phyloP scores from a whole-genome alignment of 257 asterid genomes.

The Apocynum venetum region DNA sequence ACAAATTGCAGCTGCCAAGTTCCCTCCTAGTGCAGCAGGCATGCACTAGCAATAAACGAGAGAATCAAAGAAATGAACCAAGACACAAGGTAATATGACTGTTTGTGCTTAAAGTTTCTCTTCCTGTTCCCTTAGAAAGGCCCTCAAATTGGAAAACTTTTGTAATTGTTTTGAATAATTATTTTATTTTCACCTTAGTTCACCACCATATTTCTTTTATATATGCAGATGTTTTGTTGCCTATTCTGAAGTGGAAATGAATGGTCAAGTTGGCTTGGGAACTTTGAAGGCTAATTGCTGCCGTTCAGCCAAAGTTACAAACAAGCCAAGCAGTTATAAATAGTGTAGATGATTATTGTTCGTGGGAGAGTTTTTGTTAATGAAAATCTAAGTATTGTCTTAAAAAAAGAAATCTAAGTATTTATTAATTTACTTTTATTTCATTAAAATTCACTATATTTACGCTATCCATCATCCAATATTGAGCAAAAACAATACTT shows the following conservation, averaged over 20 bases:
- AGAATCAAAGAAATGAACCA: constrained; percentile 23
- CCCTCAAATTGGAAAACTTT: not conserved
- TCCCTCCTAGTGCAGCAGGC: constrained; percentile 43
- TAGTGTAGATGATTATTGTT: too few species aligned
- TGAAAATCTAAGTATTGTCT: too few species aligned
- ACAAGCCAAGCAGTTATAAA: not conserved
- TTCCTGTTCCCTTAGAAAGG: not conserved
- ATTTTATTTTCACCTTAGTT: not conserved
- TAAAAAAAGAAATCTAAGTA: too few species aligned
- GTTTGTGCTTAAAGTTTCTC: too few species aligned
- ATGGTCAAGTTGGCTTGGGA: not conserved
- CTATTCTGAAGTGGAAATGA: constrained; percentile 41
- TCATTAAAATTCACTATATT: too few species aligned
- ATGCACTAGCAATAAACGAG: constrained; percentile 18
- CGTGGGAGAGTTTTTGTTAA: too few species aligned
- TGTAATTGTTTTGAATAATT: not conserved
- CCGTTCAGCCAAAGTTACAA: not conserved
- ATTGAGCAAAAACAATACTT: too few species aligned
- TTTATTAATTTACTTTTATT: too few species aligned
- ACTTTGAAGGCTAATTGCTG: not conserved
- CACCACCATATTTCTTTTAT: not conserved
- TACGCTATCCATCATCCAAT: too few species aligned
- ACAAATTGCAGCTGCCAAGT: constrained; percentile 52
- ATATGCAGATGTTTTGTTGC: constrained; percentile 59
- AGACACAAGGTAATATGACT: constrained; percentile 8